Evolutionary conservation across 2,329 filamentous ascomycete species (phyloP).

Genomic region (Fusarium sp.): DNA sequence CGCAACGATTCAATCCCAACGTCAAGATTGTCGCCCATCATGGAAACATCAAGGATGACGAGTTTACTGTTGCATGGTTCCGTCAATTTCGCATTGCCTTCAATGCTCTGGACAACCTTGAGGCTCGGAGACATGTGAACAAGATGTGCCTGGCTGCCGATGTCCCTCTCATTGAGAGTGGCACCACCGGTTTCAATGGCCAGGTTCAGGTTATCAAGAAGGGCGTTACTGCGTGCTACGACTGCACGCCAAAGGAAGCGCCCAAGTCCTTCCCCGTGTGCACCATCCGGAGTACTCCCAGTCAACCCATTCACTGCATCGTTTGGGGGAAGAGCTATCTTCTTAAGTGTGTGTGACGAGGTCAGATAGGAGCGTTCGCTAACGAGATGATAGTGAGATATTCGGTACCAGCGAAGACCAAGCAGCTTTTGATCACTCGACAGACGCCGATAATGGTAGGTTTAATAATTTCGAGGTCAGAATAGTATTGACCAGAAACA

Average conservation of each 20-base stretch:
- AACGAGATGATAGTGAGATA: constrained; percentile 68
- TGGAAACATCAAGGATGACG: constrained; percentile 91
- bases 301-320: constrained; percentile 97
- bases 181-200: constrained; percentile 96
- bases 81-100: constrained; percentile 86
- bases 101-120: constrained; percentile 96
- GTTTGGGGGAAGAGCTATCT: constrained; percentile 99
- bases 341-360: constrained; percentile 68
- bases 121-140: constrained; percentile 94
- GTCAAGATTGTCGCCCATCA: constrained; percentile 90
- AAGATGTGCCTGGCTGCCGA: constrained; percentile 95
- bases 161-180: constrained; percentile 93
- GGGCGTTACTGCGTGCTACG: constrained; percentile 93
- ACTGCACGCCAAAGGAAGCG: constrained; percentile 89
- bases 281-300: constrained; percentile 95
- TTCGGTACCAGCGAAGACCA: constrained; percentile 94
- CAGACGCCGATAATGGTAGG: constrained; percentile 82
- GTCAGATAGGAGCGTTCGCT: constrained; percentile 4
- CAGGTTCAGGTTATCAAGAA: constrained; percentile 98
- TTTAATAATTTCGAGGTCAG: not conserved
- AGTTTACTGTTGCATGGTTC: constrained; percentile 93
- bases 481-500: constrained; percentile 31
- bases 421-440: constrained; percentile 80
- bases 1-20: constrained; percentile 88
- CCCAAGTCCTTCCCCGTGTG: constrained; percentile 96